Percentiles rank a stretch among this genome's conserved stretches.
Evolutionary conservation across 2,329 filamentous ascomycete species (phyloP).

Genomic region (Hymenoscyphus fraxineus): DNA sequence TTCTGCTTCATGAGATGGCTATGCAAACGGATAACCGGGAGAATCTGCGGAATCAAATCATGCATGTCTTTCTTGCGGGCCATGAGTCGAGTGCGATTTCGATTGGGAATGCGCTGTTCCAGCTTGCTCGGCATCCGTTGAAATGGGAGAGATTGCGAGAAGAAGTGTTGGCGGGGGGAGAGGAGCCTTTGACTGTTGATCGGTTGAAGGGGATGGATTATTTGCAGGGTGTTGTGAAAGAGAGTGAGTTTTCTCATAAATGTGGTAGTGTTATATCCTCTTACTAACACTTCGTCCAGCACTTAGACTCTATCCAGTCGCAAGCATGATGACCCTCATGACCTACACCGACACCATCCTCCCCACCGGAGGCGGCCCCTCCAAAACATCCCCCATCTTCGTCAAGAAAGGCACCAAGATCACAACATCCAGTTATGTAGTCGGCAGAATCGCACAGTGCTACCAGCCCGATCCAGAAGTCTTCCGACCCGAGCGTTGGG

Average conservation of each 20-base stretch:
- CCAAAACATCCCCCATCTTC: constrained; percentile 27
- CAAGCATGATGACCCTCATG: constrained; percentile 47
- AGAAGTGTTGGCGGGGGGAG: constrained; percentile 12
- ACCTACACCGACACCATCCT: constrained; percentile 41
- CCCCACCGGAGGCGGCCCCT: constrained; percentile 32
- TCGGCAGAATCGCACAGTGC: constrained; percentile 23
- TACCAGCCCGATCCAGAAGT: constrained; percentile 34
- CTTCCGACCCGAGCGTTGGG: constrained; percentile 41
- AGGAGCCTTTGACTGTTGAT: constrained; percentile 44
- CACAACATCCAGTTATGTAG: constrained; percentile 23
- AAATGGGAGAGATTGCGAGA: constrained; percentile 10
- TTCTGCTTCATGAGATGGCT: constrained; percentile 11
- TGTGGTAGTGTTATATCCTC: neutral
- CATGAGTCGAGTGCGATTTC: constrained; percentile 16
- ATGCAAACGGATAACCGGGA: constrained; percentile 6
- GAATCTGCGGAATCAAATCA: constrained; percentile 6
- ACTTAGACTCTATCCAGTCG: constrained; percentile 49
- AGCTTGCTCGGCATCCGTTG: constrained; percentile 9
- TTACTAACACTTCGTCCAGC: constrained; percentile 27
- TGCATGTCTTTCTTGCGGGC: constrained; percentile 34
- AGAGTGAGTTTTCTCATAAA: constrained; percentile 2
- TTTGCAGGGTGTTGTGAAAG: constrained; percentile 9
- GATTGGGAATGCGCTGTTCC: constrained; percentile 13
- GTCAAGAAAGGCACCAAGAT: constrained; percentile 25
- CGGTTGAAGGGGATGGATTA: constrained; percentile 3